These are phyloP conservation scores for Miscanthus sacchariflorus DNA, from an alignment of 202 grass and related monocot species.

Conservation along the genomic window DNA sequence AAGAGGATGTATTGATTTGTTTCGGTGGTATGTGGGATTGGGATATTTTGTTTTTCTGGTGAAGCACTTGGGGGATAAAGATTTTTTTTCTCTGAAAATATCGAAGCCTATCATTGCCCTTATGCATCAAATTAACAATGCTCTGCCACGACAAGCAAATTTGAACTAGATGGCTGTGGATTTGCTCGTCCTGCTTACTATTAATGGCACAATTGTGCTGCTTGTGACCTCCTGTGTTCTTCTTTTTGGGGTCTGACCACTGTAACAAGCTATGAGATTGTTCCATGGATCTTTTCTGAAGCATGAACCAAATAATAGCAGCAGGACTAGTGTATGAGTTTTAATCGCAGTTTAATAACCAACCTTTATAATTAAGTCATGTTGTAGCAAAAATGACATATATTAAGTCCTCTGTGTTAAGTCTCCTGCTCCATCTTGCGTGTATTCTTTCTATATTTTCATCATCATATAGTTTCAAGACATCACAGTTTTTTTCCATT, in stretches of 20 bases:
- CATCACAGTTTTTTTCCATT: slow-evolving; percentile 17
- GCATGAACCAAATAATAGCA: neutral
- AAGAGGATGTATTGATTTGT: neutral
- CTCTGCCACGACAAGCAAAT: neutral
- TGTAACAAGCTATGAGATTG: neutral
- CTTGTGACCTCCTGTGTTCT: neutral
- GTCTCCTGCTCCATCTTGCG: slow-evolving; percentile 6
- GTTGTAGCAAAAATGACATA: neutral
- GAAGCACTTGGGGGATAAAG: no score
- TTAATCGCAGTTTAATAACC: neutral
- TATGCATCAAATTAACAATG: neutral
- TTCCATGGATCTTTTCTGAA: neutral
- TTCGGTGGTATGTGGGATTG: neutral
- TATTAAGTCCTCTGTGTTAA: neutral
- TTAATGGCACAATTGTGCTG: neutral
- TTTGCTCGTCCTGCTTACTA: neutral
- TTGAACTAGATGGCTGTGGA: neutral
- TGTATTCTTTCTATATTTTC: neutral
- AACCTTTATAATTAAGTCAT: neutral
- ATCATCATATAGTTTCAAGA: neutral
- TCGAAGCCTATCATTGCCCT: neutral
- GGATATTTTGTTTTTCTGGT: neutral
- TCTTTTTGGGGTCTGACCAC: neutral
- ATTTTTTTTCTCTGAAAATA: neutral
- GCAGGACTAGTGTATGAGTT: neutral